Base-by-base conservation (phyloP, 2,329 filamentous ascomycete genomes). In the Thielaviopsis musarum region DNA sequence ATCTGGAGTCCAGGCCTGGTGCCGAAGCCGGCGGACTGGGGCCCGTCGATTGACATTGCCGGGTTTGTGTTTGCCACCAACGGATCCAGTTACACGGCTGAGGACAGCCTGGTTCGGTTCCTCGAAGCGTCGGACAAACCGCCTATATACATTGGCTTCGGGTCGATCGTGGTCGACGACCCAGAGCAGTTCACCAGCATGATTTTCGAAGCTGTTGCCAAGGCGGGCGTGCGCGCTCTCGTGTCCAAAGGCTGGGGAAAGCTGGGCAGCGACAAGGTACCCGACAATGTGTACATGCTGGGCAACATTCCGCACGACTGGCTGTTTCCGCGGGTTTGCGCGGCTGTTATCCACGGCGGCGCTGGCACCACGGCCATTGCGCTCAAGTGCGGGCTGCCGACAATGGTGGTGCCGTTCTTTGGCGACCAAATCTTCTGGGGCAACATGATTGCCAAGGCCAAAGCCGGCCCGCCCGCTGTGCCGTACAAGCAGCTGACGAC, bases 401-500 rank as follows among this genome's bases (percentile, higher is more conserved):
- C 83, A 5, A 85, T 88, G 79, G 79, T 89, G 26, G 83, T 90
- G 1, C 86, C 86, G 0, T 90, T 90, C 70, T 90, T 90, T 64
- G 86, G 86, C 2, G 86, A 90, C 66, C 86, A 90, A 68, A 78
- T 84, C 55, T 90, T 90, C 67, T 90, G 87, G 86, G 86, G 85
- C 1, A 74, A 75, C 19, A 87, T 87, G 80, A 76, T 89, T 0
- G 76, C 75, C 4, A 78, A 75, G 38, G 76, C 81, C 1, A 77
- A 78, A 26, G 85, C 84, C 0, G 86, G 86, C 0, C 82, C 85
- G 0, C 71, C 78, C 51, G 78, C 84, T 1, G 76, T 88, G 9
- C 84, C 84, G 0, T 86, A 87, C 70, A 88, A 87, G 69, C 70
- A 77, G 10, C 69, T 90, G 1, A 81, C 75, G 1, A 76, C 75